A percentile compares a stretch with the other conserved stretches of the same genome.
phyloP scores from a whole-genome alignment of 495 filamentous ascomycete species.

The Copromyces sp. region DNA sequence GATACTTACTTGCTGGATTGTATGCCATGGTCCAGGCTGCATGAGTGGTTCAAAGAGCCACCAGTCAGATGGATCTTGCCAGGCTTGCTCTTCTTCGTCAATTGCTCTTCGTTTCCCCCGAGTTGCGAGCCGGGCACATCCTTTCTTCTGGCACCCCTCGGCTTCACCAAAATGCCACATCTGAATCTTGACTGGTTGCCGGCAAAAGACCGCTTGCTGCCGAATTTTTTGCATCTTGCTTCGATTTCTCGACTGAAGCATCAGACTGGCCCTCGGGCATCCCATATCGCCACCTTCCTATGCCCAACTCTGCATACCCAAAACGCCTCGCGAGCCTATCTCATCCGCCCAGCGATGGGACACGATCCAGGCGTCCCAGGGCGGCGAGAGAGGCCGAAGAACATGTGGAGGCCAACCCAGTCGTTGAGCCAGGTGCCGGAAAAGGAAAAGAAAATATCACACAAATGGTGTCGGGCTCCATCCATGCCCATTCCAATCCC shows the following conservation, averaged over 20 bases:
- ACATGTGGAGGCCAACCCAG: neutral
- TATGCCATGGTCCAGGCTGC: constrained; percentile 26
- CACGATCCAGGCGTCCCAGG: neutral
- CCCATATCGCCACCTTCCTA: constrained; percentile 37
- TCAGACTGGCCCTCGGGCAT: constrained; percentile 31
- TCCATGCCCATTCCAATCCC: constrained; percentile 27
- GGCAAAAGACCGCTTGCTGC: constrained; percentile 11
- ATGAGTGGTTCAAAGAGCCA: constrained; percentile 33
- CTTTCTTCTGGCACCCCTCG: constrained; percentile 18
- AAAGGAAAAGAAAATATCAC: constrained; percentile 17
- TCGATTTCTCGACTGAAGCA: constrained; percentile 11
- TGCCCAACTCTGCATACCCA: constrained; percentile 34
- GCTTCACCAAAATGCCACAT: constrained; percentile 8
- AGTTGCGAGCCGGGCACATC: constrained; percentile 29
- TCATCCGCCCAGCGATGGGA: neutral
- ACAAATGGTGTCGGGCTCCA: constrained; percentile 24
- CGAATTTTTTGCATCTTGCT: constrained; percentile 14
- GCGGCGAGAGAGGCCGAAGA: neutral
- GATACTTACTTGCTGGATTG: constrained; percentile 18
- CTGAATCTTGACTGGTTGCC: constrained; percentile 23
- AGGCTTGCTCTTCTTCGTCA: constrained; percentile 11
- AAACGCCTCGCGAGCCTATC: neutral
- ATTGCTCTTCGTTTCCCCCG: constrained; percentile 5
- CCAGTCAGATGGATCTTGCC: constrained; percentile 36
- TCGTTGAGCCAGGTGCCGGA: constrained; percentile 2